A percentile compares a stretch with the other conserved stretches of the same genome.
Conservation (phyloP, 192 early-diverging fungal species). For the Umbelopsis vinacea region DNA sequence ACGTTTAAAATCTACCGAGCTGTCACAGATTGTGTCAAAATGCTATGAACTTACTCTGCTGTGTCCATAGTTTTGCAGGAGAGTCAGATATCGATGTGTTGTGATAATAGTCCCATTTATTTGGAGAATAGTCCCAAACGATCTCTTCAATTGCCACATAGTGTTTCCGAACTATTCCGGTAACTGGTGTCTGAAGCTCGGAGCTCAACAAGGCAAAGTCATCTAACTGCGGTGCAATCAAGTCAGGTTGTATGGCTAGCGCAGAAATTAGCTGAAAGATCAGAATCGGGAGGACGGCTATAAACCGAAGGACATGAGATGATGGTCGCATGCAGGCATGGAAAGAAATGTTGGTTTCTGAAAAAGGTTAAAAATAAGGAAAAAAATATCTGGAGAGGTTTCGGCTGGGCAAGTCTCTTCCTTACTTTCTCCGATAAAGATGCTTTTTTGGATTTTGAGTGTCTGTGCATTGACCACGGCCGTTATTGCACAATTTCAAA, state of each 20-base stretch:
- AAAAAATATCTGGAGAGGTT: background rate
- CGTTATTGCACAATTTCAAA: background rate
- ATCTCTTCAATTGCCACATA: conserved; percentile 35
- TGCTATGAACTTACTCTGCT: background rate
- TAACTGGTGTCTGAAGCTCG: conserved; percentile 19
- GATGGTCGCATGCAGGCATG: conserved; percentile 1
- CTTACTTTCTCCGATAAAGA: conserved; percentile 5
- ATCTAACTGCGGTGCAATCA: background rate
- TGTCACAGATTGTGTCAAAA: background rate
- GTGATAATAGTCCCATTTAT: conserved; percentile 8
- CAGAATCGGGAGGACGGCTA: background rate
- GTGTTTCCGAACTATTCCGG: conserved; percentile 25
- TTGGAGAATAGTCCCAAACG: conserved; percentile 32
- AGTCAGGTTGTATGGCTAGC: background rate
- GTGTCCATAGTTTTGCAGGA: conserved; percentile 17
- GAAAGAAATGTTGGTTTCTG: background rate
- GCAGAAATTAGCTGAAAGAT: background rate
- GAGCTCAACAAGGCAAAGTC: conserved; percentile 5
- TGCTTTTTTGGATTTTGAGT: background rate
- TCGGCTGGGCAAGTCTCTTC: background rate
- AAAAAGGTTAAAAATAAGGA: background rate
- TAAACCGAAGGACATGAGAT: background rate
- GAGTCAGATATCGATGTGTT: conserved; percentile 17
- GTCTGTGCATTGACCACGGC: background rate
- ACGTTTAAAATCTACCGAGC: background rate